These are phyloP conservation scores for Raphanus hybrid DNA, from an alignment of 441 rosid genomes.

Conservation along the genomic window DNA sequence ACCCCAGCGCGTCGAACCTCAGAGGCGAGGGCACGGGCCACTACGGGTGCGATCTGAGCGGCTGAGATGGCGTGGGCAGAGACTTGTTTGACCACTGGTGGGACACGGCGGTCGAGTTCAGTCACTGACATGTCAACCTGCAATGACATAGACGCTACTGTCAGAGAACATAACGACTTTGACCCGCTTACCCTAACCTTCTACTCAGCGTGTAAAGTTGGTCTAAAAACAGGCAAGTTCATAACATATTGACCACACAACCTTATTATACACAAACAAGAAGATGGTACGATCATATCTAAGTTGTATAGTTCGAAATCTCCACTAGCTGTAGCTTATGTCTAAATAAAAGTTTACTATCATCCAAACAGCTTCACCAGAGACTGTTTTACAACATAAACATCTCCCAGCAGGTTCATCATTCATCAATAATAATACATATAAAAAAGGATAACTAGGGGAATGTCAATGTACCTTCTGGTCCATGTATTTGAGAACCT, in stretches of 20 bases:
- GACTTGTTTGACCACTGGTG: conserved; percentile 73
- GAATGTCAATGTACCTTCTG: conserved; percentile 59
- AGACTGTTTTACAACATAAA: background rate
- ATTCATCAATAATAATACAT: background rate
- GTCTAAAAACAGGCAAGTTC: background rate
- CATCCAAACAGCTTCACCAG: background rate
- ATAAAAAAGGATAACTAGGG: background rate
- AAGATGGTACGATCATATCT: background rate
- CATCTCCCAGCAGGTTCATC: background rate
- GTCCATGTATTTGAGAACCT: conserved; percentile 81
- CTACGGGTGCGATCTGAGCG: conserved; percentile 72
- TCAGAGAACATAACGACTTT: background rate
- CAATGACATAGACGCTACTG: no score
- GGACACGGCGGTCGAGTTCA: conserved; percentile 64
- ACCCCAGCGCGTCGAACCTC: conserved; percentile 79
- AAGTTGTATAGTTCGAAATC: background rate
- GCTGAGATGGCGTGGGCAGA: conserved; percentile 70
- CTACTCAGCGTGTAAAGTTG: background rate
- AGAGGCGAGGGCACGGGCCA: conserved; percentile 69
- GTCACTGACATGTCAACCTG: conserved; percentile 78
- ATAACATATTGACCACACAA: no score
- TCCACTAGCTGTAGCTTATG: background rate
- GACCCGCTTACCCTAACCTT: background rate
- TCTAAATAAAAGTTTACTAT: background rate
- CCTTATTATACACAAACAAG: no score